These are phyloP conservation scores for Pythium phragmitis DNA, from an alignment of 352 stramenopile species.

Conservation along the genomic window DNA sequence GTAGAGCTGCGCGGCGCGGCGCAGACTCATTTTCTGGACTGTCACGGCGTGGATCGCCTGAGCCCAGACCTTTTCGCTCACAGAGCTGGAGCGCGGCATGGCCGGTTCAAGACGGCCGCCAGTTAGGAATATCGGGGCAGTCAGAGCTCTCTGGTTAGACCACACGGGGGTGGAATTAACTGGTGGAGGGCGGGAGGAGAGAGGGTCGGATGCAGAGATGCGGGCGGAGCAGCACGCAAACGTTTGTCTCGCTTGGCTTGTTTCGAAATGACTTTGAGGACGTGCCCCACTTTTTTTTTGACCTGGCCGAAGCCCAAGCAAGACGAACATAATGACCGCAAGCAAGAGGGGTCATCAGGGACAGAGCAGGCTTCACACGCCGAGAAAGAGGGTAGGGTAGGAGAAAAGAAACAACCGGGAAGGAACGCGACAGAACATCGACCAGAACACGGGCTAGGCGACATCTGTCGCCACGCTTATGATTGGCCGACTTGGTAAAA, in stretches of 20 bases:
- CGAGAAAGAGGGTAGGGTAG: constrained; percentile 11
- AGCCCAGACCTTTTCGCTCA: constrained; percentile 58
- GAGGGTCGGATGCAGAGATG: no score
- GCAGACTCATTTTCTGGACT: constrained; percentile 61
- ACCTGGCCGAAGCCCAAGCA: not conserved
- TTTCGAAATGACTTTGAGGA: constrained; percentile 18
- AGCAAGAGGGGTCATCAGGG: constrained; percentile 8
- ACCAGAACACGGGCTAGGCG: constrained; percentile 21
- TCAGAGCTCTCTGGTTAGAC: not conserved
- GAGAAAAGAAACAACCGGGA: constrained; percentile 18
- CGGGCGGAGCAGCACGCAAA: constrained; percentile 1
- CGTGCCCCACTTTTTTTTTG: not conserved
- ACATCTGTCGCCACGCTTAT: constrained; percentile 4
- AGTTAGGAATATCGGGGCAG: no score
- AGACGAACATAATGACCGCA: not conserved
- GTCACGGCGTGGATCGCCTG: constrained; percentile 63
- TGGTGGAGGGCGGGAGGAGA: not conserved
- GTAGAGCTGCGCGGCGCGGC: constrained; percentile 55
- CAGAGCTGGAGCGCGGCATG: constrained; percentile 34
- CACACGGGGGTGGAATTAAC: not conserved
- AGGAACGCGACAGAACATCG: constrained; percentile 32
- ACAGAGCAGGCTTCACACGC: no score
- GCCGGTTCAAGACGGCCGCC: no score
- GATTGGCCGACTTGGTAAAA: constrained; percentile 15
- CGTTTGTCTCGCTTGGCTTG: constrained; percentile 17